Conservation (phyloP, 2,329 filamentous ascomycete genomes). For the Fusarium tricinctum region DNA sequence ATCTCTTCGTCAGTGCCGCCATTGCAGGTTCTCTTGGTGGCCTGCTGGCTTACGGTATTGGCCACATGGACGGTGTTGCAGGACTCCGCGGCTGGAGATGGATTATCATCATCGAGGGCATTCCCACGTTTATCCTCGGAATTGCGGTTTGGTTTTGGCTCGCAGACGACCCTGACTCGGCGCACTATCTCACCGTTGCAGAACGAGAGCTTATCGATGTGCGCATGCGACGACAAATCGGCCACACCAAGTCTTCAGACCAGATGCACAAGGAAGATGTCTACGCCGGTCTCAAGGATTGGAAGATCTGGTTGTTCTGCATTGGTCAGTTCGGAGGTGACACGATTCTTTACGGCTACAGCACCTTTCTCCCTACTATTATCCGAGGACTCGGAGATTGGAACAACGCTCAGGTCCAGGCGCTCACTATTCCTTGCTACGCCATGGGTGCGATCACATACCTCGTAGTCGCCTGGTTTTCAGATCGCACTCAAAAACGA, state of each 20-base stretch:
- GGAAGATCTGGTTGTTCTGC: constrained; percentile 73
- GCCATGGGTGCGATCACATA: constrained; percentile 72
- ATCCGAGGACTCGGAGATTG: constrained; percentile 70
- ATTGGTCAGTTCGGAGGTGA: constrained; percentile 72
- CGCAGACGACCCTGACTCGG: constrained; percentile 58
- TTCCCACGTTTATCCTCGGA: constrained; percentile 54
- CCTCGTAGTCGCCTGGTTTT: constrained; percentile 68
- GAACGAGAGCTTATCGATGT: constrained; percentile 59
- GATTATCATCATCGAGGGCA: constrained; percentile 69
- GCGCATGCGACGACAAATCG: constrained; percentile 50
- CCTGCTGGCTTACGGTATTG: constrained; percentile 51
- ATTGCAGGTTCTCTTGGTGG: constrained; percentile 48
- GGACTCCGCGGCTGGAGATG: constrained; percentile 61
- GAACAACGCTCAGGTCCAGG: constrained; percentile 63
- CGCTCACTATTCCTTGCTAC: constrained; percentile 78
- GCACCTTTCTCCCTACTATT: constrained; percentile 76
- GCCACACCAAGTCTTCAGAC: constrained; percentile 49
- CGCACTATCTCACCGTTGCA: constrained; percentile 67
- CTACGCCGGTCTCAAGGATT: constrained; percentile 68
- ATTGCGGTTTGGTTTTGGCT: constrained; percentile 50
- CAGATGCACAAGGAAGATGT: constrained; percentile 67
- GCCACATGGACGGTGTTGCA: constrained; percentile 51
- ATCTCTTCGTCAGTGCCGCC: constrained; percentile 47
- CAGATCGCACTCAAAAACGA: constrained; percentile 69
- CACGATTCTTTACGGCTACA: constrained; percentile 73